Conservation (phyloP, 805 yeast genomes). For the Danielozyma ontarioensis region DNA sequence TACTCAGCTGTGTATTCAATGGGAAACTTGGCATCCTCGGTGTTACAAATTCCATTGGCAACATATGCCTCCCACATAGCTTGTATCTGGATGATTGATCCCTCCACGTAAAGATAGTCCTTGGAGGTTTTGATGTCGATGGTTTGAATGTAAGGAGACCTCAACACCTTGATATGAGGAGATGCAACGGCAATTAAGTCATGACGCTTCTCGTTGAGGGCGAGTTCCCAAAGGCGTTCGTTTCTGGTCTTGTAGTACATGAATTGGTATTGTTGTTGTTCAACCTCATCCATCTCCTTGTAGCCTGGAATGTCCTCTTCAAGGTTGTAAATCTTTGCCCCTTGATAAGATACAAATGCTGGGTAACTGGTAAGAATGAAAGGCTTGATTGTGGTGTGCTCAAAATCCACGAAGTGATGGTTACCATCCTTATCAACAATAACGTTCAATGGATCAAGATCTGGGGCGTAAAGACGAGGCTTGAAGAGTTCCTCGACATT, state of each 20-base stretch:
- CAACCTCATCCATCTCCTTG: conserved; percentile 61
- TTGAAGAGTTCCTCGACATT: conserved; percentile 57
- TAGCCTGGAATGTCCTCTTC: conserved; percentile 71
- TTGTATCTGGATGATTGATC: conserved; percentile 58
- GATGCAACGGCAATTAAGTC: conserved; percentile 75
- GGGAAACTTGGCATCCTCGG: conserved; percentile 47
- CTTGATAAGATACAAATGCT: conserved; percentile 77
- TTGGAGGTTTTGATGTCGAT: conserved; percentile 52
- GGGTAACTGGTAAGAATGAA: conserved; percentile 76
- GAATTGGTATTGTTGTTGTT: conserved; percentile 76
- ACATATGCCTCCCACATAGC: conserved; percentile 66
- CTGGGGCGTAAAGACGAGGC: conserved; percentile 76
- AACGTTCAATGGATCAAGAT: conserved; percentile 87
- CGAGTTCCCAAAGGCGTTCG: conserved; percentile 82
- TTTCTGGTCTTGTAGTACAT: conserved; percentile 88
- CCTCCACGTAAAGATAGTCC: conserved; percentile 63
- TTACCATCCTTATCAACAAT: conserved; percentile 33
- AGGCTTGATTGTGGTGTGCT: conserved; percentile 76
- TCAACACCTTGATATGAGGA: conserved; percentile 74
- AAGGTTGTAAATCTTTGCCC: conserved; percentile 77
- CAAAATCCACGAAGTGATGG: conserved; percentile 72
- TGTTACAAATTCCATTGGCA: conserved; percentile 50
- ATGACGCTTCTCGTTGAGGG: conserved; percentile 59
- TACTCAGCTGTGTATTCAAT: conserved; percentile 54
- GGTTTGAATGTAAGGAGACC: conserved; percentile 58